A percentile compares a stretch with the other conserved stretches of the same genome.
phyloP scores from a whole-genome alignment of 441 rosid genomes.

The Eutrema salsugineum region DNA sequence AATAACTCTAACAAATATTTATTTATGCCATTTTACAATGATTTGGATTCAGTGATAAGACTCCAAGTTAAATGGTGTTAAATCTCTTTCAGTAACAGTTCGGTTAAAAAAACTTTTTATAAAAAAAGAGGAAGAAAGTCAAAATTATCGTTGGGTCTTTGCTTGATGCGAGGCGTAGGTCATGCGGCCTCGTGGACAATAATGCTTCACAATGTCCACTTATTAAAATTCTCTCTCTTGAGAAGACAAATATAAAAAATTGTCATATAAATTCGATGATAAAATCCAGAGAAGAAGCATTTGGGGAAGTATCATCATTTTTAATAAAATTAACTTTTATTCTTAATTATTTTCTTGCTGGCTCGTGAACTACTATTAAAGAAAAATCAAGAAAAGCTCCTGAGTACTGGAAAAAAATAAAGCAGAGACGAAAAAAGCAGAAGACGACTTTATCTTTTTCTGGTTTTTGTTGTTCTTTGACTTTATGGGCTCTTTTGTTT shows the following conservation, averaged over 20 bases:
- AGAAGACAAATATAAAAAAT: conserved; percentile 5
- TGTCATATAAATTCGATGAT: conserved; percentile 34
- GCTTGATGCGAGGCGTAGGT: conserved; percentile 34
- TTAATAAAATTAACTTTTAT: neutral
- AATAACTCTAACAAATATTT: neutral
- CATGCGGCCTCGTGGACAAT: conserved; percentile 36
- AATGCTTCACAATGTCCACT: conserved; percentile 31
- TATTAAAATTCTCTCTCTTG: conserved; percentile 21
- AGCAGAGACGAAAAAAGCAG: conserved; percentile 6
- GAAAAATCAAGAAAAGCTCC: conserved; percentile 35
- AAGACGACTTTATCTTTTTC: conserved; percentile 27
- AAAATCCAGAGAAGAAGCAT: conserved; percentile 14
- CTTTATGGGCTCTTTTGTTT: conserved; percentile 26
- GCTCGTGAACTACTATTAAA: conserved; percentile 29
- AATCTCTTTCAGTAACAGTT: conserved; percentile 1
- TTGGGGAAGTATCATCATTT: neutral
- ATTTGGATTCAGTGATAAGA: conserved; percentile 8
- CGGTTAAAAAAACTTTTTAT: neutral
- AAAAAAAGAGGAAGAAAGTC: conserved; percentile 28
- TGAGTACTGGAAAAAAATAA: conserved; percentile 19
- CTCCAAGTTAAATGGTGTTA: conserved; percentile 21
- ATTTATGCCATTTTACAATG: neutral
- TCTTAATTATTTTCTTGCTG: conserved; percentile 26
- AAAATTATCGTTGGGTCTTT: conserved; percentile 28
- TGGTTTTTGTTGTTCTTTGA: conserved; percentile 23